These are phyloP conservation scores for Heterobasidion annosum DNA, from an alignment of 1,284 basidiomycete genomes.

Conservation along the genomic window DNA sequence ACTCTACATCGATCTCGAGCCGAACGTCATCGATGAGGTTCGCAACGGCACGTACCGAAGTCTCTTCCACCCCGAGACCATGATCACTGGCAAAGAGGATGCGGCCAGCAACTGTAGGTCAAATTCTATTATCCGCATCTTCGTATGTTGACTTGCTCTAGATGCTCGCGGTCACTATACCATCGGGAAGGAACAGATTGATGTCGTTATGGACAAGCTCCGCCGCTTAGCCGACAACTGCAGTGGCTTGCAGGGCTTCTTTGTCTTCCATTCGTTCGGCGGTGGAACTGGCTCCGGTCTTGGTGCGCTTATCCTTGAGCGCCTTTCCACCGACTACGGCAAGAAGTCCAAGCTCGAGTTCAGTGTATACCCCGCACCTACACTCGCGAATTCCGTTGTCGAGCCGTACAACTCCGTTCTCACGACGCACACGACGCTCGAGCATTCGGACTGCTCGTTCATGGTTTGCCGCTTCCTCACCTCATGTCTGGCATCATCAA, in stretches of 20 bases:
- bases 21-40: constrained; percentile 97
- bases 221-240: constrained; percentile 97
- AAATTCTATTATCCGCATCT: background rate
- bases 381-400: constrained; percentile 94
- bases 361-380: constrained; percentile 94
- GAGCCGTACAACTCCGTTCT: constrained; percentile 99
- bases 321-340: constrained; percentile 96
- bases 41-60: constrained; percentile 91
- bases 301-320: constrained; percentile 94
- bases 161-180: constrained; percentile 98
- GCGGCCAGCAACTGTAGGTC: constrained; percentile 95
- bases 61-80: constrained; percentile 98
- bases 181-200: constrained; percentile 93
- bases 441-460: constrained; percentile 99
- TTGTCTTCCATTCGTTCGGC: constrained; percentile 99
- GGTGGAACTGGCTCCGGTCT: constrained; percentile 99
- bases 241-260: constrained; percentile 97
- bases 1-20: constrained; percentile 96
- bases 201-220: constrained; percentile 91
- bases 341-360: constrained; percentile 99
- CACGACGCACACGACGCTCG: constrained; percentile 97
- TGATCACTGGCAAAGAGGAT: constrained; percentile 98
- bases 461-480: constrained; percentile 49
- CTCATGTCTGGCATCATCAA: constrained; percentile 2
- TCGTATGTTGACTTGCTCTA: constrained; percentile 18